phyloP scores from a whole-genome alignment of 352 stramenopile genomes.

The Phytopythium vexans region DNA sequence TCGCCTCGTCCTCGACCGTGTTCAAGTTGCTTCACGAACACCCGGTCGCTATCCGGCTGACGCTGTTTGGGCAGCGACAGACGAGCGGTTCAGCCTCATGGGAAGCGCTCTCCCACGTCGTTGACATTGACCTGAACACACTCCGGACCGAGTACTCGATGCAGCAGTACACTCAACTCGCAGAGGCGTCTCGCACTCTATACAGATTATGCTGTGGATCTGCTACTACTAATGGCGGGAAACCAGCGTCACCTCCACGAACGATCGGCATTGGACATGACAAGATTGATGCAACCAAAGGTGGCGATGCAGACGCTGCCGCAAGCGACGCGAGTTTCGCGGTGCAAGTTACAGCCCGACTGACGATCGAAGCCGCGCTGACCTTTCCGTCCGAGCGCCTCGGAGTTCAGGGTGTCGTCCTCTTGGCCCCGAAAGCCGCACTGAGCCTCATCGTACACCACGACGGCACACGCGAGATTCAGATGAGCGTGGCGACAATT shows the following conservation, averaged over 20 bases:
- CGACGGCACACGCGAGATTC: constrained; percentile 31
- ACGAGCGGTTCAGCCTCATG: constrained; percentile 28
- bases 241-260: constrained; percentile 7
- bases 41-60: constrained; percentile 44
- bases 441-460: constrained; percentile 54
- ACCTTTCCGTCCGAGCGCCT: constrained; percentile 33
- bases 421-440: constrained; percentile 33
- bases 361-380: constrained; percentile 38
- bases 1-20: not conserved
- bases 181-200: not conserved
- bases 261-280: not conserved
- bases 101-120: constrained; percentile 50
- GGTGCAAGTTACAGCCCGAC: constrained; percentile 52
- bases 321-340: constrained; percentile 34
- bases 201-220: not conserved
- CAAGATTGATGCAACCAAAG: not conserved
- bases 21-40: constrained; percentile 40
- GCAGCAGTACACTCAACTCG: not conserved
- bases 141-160: constrained; percentile 20
- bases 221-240: not conserved
- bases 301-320: not conserved
- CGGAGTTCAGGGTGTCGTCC: constrained; percentile 29
- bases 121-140: constrained; percentile 53
- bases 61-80: constrained; percentile 47
- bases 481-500: constrained; percentile 54